Conservation (phyloP, 2,329 filamentous ascomycete genomes). For the Exophiala aquamarina region DNA sequence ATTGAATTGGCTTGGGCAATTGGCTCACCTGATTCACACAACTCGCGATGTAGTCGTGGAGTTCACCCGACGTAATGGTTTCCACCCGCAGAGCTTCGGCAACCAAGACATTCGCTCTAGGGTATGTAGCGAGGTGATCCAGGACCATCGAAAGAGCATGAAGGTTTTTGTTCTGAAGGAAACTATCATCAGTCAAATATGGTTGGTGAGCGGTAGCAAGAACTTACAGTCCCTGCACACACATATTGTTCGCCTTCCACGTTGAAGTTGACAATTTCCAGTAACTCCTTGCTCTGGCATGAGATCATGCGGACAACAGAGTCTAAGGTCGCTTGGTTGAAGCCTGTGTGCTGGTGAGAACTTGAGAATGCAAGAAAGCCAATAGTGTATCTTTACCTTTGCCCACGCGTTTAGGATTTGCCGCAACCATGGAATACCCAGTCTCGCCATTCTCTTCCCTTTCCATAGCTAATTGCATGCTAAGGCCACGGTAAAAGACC, state of each 20-base stretch:
- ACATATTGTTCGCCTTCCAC: constrained; percentile 37
- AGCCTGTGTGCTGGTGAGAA: constrained; percentile 8
- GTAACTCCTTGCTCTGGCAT: constrained; percentile 24
- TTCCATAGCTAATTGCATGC: constrained; percentile 35
- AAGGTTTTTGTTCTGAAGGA: neutral
- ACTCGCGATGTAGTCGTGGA: too few relatives aligned
- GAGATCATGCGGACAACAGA: constrained; percentile 28
- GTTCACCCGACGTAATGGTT: too few relatives aligned
- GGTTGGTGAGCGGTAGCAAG: too few relatives aligned
- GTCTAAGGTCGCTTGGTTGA: constrained; percentile 29
- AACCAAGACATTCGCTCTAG: too few relatives aligned
- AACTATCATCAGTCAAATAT: too few relatives aligned
- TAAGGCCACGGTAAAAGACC: constrained; percentile 35
- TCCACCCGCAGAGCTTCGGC: too few relatives aligned
- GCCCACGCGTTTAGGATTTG: constrained; percentile 31
- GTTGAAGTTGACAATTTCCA: constrained; percentile 40
- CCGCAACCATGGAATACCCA: constrained; percentile 33
- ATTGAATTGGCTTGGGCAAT: neutral
- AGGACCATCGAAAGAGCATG: too few relatives aligned
- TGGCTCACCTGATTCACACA: too few relatives aligned
- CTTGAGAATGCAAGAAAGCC: too few relatives aligned
- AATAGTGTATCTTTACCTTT: neutral
- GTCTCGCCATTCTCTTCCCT: constrained; percentile 30
- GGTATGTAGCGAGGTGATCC: too few relatives aligned
- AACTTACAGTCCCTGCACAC: constrained; percentile 30